Evolutionary conservation across 164 flowering plant genomes (phyloP).

Genomic region (Taxillus chinensis): DNA sequence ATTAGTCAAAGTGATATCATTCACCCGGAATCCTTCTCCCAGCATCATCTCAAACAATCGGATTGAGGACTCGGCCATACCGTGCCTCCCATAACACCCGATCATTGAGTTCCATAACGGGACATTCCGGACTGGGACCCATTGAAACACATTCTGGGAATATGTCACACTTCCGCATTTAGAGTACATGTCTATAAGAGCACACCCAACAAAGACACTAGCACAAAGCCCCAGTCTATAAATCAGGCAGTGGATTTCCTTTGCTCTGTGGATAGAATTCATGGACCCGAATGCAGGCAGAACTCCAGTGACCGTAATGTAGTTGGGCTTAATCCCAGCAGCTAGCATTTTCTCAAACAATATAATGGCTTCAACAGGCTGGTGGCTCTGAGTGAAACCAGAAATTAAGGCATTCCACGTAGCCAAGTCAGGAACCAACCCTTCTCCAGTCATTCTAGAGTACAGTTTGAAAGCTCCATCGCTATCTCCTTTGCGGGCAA

Average conservation of each 20-base stretch:
- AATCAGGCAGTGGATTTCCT: conserved; percentile 43
- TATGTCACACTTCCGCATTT: conserved; percentile 43
- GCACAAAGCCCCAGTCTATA: conserved; percentile 29
- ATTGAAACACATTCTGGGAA: conserved; percentile 44
- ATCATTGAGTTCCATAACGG: conserved; percentile 3
- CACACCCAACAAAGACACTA: conserved; percentile 42
- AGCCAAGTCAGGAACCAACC: conserved; percentile 44
- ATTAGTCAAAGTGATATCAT: conserved; percentile 39
- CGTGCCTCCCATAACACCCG: conserved; percentile 2
- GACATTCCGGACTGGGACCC: neutral
- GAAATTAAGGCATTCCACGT: conserved; percentile 32
- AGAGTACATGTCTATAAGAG: conserved; percentile 41
- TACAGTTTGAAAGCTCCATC: conserved; percentile 18
- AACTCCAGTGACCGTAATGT: conserved; percentile 49
- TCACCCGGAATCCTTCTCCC: conserved; percentile 29
- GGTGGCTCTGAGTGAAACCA: conserved; percentile 30
- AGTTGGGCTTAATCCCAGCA: conserved; percentile 40
- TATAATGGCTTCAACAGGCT: conserved; percentile 29
- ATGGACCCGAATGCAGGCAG: conserved; percentile 48
- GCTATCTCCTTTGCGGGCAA: conserved; percentile 35
- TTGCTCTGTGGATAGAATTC: conserved; percentile 36
- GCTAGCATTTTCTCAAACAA: conserved; percentile 40
- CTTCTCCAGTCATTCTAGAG: conserved; percentile 32
- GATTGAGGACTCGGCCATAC: conserved; percentile 20
- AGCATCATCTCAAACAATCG: conserved; percentile 49